Conservation (phyloP, 2,329 filamentous ascomycete species). For the Xylaria sp. region DNA sequence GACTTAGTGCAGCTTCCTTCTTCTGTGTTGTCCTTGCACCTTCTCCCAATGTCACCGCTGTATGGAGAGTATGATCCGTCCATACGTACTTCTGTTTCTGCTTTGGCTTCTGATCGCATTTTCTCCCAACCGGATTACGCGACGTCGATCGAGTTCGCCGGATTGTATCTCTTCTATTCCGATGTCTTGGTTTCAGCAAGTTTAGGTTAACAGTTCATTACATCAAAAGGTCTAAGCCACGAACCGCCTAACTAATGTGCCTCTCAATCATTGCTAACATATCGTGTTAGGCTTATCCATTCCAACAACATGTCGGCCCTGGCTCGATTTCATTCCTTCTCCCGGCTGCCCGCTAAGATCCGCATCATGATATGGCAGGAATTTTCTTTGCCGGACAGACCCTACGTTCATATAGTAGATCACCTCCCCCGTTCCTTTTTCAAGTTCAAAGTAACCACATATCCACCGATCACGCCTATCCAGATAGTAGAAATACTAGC, state of each 20-base stretch:
- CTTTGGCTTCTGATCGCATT: neutral
- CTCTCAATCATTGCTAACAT: no score
- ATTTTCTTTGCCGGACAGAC: neutral
- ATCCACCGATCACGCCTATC: neutral
- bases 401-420: neutral
- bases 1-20: neutral
- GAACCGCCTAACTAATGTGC: neutral
- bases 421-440: neutral
- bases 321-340: neutral
- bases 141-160: neutral
- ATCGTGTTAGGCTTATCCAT: no score
- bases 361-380: neutral
- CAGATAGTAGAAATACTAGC: neutral
- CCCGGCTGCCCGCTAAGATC: neutral
- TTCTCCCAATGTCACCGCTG: neutral
- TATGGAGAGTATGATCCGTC: neutral
- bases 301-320: neutral
- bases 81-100: neutral
- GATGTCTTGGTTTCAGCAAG: neutral
- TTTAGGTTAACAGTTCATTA: neutral
- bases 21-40: neutral
- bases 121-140: neutral
- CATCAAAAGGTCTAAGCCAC: neutral
- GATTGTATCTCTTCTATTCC: neutral
- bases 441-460: neutral